phyloP scores from a whole-genome alignment of 305 asterid species.

The Lippia alba region DNA sequence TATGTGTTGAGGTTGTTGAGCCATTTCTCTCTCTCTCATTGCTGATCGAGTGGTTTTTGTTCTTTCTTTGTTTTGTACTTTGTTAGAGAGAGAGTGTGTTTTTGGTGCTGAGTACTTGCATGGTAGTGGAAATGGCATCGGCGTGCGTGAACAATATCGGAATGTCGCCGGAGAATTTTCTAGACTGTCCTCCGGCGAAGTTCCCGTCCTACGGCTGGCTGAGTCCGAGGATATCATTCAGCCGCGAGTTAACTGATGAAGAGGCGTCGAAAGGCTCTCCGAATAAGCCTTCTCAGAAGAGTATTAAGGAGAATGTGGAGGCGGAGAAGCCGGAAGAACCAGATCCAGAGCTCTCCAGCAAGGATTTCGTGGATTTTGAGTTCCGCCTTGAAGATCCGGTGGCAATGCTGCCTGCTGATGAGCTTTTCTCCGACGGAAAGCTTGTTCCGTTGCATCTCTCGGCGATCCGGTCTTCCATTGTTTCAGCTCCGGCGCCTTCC shows the following conservation, averaged over 20 bases:
- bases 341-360: constrained; percentile 61
- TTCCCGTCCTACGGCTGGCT: constrained; percentile 74
- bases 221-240: constrained; percentile 69
- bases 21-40: neutral
- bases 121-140: constrained; percentile 85
- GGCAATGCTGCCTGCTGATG: constrained; percentile 86
- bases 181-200: constrained; percentile 71
- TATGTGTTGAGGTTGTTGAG: constrained; percentile 11
- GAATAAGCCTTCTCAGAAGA: constrained; percentile 36
- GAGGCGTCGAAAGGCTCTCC: constrained; percentile 41
- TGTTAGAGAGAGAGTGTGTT: neutral
- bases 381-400: constrained; percentile 85
- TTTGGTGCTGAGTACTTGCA: constrained; percentile 37
- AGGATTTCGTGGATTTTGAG: constrained; percentile 76
- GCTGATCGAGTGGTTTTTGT: neutral
- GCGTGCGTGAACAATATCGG: constrained; percentile 88
- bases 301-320: constrained; percentile 24
- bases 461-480: constrained; percentile 42
- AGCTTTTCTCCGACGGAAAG: constrained; percentile 88
- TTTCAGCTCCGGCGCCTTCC: constrained; percentile 37
- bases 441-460: constrained; percentile 74
- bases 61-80: neutral
- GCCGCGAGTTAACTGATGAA: constrained; percentile 58
- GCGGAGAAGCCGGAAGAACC: constrained; percentile 40
- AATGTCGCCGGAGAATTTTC: constrained; percentile 71